Evolutionary conservation across 2,329 filamentous ascomycete genomes (phyloP).

Genomic region (Colletotrichum tabaci): DNA sequence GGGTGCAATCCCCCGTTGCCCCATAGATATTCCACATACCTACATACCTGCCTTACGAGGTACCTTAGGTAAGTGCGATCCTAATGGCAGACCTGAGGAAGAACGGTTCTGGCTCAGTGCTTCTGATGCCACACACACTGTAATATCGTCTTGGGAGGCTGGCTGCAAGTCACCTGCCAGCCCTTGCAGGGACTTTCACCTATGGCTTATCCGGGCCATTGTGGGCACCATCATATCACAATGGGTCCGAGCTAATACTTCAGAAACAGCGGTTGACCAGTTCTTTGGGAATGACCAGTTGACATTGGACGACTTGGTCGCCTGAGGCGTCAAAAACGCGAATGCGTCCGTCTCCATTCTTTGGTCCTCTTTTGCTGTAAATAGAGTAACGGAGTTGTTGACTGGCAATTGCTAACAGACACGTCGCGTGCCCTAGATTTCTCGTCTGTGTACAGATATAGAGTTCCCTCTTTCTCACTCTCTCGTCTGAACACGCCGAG

Average conservation of each 20-base stretch:
- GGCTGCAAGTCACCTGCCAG: conserved; percentile 32
- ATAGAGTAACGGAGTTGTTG: conserved; percentile 1
- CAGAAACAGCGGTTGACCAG: conserved; percentile 19
- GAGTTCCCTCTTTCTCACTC: too few relatives aligned
- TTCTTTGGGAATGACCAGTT: conserved; percentile 10
- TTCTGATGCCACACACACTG: background rate
- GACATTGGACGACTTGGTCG: conserved; percentile 14
- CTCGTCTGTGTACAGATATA: background rate
- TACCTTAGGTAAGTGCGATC: background rate
- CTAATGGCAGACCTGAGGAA: conserved; percentile 10
- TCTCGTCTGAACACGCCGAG: background rate
- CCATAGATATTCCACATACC: conserved; percentile 11
- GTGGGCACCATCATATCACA: conserved; percentile 37
- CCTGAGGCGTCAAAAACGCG: conserved; percentile 31
- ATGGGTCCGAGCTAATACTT: conserved; percentile 10
- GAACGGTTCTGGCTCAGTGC: background rate
- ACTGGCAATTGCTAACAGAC: background rate
- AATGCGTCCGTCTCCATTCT: conserved; percentile 18
- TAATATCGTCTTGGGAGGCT: background rate
- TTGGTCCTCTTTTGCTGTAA: conserved; percentile 1
- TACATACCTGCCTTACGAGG: too few relatives aligned
- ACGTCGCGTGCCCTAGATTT: background rate
- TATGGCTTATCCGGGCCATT: conserved; percentile 16
- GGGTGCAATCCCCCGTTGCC: conserved; percentile 3
- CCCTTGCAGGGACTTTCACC: conserved; percentile 24